Conservation (phyloP, 2,329 filamentous ascomycete species). For the Paecilomyces sp. region DNA sequence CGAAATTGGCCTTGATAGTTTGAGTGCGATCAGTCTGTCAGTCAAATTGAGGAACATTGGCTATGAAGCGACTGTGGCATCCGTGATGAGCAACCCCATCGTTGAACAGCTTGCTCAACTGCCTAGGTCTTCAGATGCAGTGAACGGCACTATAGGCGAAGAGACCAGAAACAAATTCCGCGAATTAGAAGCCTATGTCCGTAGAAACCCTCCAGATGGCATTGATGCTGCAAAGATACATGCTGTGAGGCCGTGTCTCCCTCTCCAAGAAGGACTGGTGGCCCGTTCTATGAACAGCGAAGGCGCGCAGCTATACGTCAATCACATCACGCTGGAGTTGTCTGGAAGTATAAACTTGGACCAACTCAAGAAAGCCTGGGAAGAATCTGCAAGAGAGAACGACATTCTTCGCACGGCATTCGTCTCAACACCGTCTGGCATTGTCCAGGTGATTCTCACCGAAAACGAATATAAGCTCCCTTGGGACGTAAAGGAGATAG, state of each 20-base stretch:
- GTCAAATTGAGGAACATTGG: slow-evolving; percentile 25
- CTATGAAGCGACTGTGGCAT: slow-evolving; percentile 25
- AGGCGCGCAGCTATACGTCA: slow-evolving; percentile 28
- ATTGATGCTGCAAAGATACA: slow-evolving; percentile 7
- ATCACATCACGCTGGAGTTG: slow-evolving; percentile 31
- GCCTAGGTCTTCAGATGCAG: slow-evolving; percentile 8
- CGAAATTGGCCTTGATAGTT: slow-evolving; percentile 31
- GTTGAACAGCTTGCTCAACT: slow-evolving; percentile 25
- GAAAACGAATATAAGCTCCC: slow-evolving; percentile 6
- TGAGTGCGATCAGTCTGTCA: slow-evolving; percentile 30
- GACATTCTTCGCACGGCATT: slow-evolving; percentile 36
- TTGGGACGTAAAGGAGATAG: slow-evolving; percentile 15
- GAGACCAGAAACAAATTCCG: slow-evolving; percentile 7
- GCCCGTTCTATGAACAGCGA: slow-evolving; percentile 28
- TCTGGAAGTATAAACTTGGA: slow-evolving; percentile 17
- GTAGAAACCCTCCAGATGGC: slow-evolving; percentile 4
- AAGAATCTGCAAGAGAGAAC: slow-evolving; percentile 19
- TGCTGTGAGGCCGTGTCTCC: slow-evolving; percentile 20
- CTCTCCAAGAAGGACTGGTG: slow-evolving; percentile 27
- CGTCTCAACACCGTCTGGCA: slow-evolving; percentile 23
- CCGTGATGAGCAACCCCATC: slow-evolving; percentile 26
- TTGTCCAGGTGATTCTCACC: slow-evolving; percentile 28
- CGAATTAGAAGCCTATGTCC: slow-evolving; percentile 15
- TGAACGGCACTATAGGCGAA: neutral
- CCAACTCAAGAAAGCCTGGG: slow-evolving; percentile 21